These are phyloP conservation scores for Ascochyta rabiei DNA, from an alignment of 2,329 filamentous ascomycete species.

Conservation along the genomic window DNA sequence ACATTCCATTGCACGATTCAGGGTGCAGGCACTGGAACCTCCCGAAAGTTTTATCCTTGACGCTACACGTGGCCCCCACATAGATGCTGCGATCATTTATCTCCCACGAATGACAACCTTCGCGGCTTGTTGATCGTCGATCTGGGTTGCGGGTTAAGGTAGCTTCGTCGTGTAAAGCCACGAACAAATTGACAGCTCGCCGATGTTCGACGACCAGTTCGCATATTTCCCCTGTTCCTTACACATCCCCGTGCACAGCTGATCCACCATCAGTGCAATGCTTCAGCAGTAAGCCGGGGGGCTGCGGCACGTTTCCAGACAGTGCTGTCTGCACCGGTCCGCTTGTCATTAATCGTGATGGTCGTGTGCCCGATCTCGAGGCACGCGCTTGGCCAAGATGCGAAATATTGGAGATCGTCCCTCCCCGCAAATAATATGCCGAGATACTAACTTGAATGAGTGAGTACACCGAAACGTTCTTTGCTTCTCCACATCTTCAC, in stretches of 20 bases:
- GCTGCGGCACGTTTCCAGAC: background rate
- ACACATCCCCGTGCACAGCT: conserved; percentile 22
- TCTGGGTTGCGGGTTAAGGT: conserved; percentile 6
- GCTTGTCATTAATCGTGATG: background rate
- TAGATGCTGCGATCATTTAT: conserved; percentile 1
- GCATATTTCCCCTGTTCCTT: conserved; percentile 20
- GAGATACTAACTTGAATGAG: conserved; percentile 13
- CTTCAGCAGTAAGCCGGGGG: background rate
- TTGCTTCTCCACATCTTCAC: conserved; percentile 11
- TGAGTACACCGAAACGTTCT: conserved; percentile 14
- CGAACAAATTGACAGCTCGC: conserved; percentile 4
- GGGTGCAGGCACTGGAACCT: background rate
- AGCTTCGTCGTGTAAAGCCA: background rate
- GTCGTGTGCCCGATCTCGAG: conserved; percentile 9
- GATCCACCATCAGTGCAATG: conserved; percentile 5
- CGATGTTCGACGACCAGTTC: conserved; percentile 4
- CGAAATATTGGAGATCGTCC: conserved; percentile 21
- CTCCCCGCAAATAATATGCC: conserved; percentile 19
- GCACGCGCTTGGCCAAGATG: conserved; percentile 7
- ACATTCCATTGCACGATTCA: conserved; percentile 3
- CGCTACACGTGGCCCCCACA: conserved; percentile 10
- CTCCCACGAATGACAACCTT: conserved; percentile 12
- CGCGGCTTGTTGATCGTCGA: background rate
- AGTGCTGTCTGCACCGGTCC: background rate
- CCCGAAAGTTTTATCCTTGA: conserved; percentile 10